phyloP scores from a whole-genome alignment of 352 stramenopile genomes.

The Phytophthora pluvialis region DNA sequence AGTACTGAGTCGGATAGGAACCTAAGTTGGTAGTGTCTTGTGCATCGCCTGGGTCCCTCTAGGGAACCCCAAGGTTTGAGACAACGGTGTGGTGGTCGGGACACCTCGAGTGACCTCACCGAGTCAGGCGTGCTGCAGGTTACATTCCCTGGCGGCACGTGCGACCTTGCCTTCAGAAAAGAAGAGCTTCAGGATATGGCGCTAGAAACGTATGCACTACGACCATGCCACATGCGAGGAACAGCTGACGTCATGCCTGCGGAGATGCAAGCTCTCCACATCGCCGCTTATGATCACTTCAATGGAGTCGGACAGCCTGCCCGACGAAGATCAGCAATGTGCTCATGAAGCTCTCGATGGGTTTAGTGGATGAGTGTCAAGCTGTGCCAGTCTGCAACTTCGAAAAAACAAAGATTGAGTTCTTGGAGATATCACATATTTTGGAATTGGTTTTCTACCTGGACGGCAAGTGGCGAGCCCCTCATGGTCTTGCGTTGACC shows the following conservation, averaged over 20 bases:
- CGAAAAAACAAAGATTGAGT: not conserved
- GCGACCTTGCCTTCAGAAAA: not conserved
- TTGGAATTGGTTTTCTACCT: constrained; percentile 16
- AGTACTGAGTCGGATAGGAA: constrained; percentile 15
- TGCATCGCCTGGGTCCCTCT: constrained; percentile 7
- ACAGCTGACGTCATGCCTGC: constrained; percentile 8
- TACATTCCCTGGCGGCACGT: not conserved
- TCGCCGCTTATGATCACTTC: constrained; percentile 2
- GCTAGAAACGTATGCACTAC: constrained; percentile 12
- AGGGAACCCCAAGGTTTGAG: constrained; percentile 16
- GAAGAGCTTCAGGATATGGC: constrained; percentile 11
- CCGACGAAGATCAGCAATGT: constrained; percentile 1
- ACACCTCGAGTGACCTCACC: not conserved
- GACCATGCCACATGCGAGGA: not conserved
- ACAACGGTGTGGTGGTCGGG: constrained; percentile 19
- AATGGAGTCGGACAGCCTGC: constrained; percentile 9
- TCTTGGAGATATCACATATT: constrained; percentile 11
- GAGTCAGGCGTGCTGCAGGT: constrained; percentile 12
- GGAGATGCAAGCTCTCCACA: constrained; percentile 17
- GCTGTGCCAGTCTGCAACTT: constrained; percentile 2
- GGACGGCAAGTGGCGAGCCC: not conserved
- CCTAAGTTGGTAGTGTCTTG: constrained; percentile 11
- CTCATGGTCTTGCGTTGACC: not conserved
- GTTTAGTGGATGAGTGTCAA: not conserved
- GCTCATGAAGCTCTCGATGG: constrained; percentile 1